These are phyloP conservation scores for Paecilomyces variotii DNA, from an alignment of 2,329 filamentous ascomycete genomes.

Conservation along the genomic window DNA sequence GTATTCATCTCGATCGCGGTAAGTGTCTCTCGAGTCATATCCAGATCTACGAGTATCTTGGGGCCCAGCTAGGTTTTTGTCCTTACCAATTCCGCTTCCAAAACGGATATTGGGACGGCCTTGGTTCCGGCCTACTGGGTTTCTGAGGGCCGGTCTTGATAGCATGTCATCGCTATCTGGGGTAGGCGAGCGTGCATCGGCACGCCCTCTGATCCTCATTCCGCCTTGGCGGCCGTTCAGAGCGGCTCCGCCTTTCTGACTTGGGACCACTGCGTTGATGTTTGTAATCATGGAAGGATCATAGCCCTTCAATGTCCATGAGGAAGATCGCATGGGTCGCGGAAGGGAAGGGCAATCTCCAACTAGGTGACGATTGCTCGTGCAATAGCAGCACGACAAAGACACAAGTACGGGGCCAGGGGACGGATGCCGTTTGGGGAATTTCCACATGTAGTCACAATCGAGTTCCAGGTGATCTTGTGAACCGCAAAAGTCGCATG, in stretches of 20 bases:
- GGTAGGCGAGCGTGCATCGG: slow-evolving; percentile 19
- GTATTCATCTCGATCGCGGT: slow-evolving; percentile 22
- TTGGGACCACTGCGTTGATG: slow-evolving; percentile 20
- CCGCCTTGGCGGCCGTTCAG: slow-evolving; percentile 14
- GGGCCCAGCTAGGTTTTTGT: slow-evolving; percentile 15
- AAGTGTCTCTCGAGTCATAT: slow-evolving; percentile 4
- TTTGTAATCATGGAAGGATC: slow-evolving; percentile 32
- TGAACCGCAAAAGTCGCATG: slow-evolving; percentile 55
- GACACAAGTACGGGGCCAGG: slow-evolving; percentile 29
- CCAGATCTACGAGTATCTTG: slow-evolving; percentile 7
- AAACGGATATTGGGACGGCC: slow-evolving; percentile 29
- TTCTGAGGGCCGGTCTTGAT: slow-evolving; percentile 18
- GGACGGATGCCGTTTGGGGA: slow-evolving; percentile 18
- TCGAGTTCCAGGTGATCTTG: slow-evolving; percentile 50
- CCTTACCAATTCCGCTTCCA: slow-evolving; percentile 21
- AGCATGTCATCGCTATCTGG: slow-evolving; percentile 29
- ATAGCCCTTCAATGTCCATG: slow-evolving; percentile 32
- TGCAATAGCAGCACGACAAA: slow-evolving; percentile 37
- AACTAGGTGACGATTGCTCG: slow-evolving; percentile 35
- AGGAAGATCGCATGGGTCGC: slow-evolving; percentile 21
- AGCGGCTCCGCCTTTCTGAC: slow-evolving; percentile 8
- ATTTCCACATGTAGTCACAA: slow-evolving; percentile 54
- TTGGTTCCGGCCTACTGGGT: slow-evolving; percentile 16
- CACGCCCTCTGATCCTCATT: slow-evolving; percentile 30
- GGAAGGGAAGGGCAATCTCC: slow-evolving; percentile 35